Evolutionary conservation across 2,329 filamentous ascomycete species (phyloP).

Genomic region (Sporothrix pallida): DNA sequence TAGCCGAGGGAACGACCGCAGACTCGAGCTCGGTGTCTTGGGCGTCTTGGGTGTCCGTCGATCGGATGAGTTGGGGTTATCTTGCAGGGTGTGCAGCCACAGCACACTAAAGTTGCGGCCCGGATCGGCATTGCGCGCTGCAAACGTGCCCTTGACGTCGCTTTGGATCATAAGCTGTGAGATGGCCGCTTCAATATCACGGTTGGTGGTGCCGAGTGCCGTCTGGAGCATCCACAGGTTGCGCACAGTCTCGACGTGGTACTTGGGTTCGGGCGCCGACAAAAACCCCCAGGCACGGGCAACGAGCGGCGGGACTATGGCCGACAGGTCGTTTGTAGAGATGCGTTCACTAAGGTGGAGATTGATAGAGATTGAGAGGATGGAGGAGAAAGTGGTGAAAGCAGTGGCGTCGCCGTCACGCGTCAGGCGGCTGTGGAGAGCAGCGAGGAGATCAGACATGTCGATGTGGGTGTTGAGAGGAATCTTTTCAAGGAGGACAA

Average conservation of each 20-base stretch:
- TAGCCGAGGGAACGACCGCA: conserved; percentile 50
- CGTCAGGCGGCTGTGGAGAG: conserved; percentile 57
- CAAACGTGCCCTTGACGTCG: conserved; percentile 55
- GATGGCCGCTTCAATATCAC: conserved; percentile 81
- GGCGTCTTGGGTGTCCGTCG: conserved; percentile 57
- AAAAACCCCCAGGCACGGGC: conserved; percentile 78
- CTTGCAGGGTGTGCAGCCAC: conserved; percentile 80
- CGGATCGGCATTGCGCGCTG: conserved; percentile 60
- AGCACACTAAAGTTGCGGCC: conserved; percentile 74
- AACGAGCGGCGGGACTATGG: conserved; percentile 71
- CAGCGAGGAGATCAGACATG: conserved; percentile 55
- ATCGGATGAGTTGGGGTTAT: conserved; percentile 55
- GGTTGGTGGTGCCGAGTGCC: conserved; percentile 68
- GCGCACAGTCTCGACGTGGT: conserved; percentile 90
- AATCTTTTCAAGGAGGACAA: conserved; percentile 62
- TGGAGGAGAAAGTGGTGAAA: conserved; percentile 64
- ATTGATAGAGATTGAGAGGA: conserved; percentile 63
- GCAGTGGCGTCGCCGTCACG: conserved; percentile 46
- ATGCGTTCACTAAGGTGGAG: conserved; percentile 62
- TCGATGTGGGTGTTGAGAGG: conserved; percentile 54
- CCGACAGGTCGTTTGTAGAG: conserved; percentile 58
- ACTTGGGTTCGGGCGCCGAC: conserved; percentile 83
- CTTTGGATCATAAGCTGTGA: conserved; percentile 68
- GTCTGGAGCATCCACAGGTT: conserved; percentile 85
- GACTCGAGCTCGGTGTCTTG: conserved; percentile 50